Evolutionary conservation across 305 asterid species (phyloP).

Genomic region (Fraxinus sp.): DNA sequence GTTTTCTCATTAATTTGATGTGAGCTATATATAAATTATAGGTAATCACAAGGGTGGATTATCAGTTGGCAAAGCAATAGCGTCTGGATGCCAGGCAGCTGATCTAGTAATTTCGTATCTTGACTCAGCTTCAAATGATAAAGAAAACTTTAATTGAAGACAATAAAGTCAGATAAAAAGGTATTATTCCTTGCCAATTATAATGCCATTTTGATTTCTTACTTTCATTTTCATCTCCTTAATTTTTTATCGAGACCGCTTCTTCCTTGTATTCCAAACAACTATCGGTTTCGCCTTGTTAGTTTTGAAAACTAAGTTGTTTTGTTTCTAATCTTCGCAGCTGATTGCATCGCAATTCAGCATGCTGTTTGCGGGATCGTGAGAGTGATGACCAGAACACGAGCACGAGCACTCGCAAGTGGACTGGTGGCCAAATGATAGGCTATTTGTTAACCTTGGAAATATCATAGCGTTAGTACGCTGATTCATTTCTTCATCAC

Average conservation of each 20-base stretch:
- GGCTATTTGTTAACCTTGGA: not conserved
- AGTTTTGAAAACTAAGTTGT: not conserved
- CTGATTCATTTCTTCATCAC: not conserved
- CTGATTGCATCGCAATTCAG: not conserved
- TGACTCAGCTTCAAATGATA: slow-evolving; percentile 34
- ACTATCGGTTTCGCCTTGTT: not conserved
- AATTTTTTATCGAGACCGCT: not conserved
- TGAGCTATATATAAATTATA: slow-evolving; percentile 29
- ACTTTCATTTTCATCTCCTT: not conserved
- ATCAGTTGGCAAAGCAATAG: slow-evolving; percentile 88
- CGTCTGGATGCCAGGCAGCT: slow-evolving; percentile 85
- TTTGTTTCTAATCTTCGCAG: not conserved
- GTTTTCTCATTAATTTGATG: not conserved
- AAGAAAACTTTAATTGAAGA: slow-evolving; percentile 18
- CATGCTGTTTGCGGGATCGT: not conserved
- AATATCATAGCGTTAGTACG: not conserved
- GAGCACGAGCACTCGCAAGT: not conserved
- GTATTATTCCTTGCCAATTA: slow-evolving; percentile 20
- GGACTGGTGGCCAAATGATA: not conserved
- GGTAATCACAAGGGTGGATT: slow-evolving; percentile 94
- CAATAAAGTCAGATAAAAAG: not conserved
- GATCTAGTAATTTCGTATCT: slow-evolving; percentile 80
- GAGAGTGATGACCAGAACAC: slow-evolving; percentile 18
- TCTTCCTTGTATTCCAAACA: slow-evolving; percentile 9
- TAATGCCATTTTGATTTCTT: not conserved